Base-by-base conservation (phyloP, 352 stramenopile genomes). In the Globisporangium solare region DNA sequence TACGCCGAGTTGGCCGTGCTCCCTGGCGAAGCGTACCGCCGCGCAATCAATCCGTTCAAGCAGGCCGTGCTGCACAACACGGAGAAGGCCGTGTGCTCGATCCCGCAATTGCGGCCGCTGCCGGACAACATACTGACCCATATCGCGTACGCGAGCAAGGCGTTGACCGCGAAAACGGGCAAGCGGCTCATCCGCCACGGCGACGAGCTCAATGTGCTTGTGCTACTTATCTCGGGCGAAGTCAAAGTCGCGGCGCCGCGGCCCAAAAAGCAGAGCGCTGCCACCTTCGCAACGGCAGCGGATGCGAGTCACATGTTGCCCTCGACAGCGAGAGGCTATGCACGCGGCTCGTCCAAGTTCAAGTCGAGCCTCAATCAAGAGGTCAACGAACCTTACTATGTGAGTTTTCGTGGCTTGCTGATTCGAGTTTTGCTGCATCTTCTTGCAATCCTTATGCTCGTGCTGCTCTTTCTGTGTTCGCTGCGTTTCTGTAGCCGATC, bases 11-110 rank as follows among this genome's bases (percentile, higher is more conserved):
- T 92, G 6, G 76, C 73, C 0, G 58, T 83, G 42, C 64, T 89
- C 3, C 73, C 81, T 1, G 71, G 76, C 0, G 79, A 89, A 43
- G 68, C 89, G 51, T 92, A 88, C 40, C 71, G 74, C 2, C 76
- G 79, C 20, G 72, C 66, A 17, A 88, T 92, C 61, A 86, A 82
- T 21, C 72, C 76, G 47, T 84, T 80, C 75, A 89, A 92, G 58
- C 72, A 87, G 45, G 75, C 80, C 0, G 75, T 89, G 18, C 66
- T 89, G 12, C 64, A 68, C 22, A 66, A 68, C 13, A 87, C 76
- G 1, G 79, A 89, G 56, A 67, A 74, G 24, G 65, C 69, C 7
- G 67, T 92, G 51, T 75, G 68, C 40, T 73, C 71, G 15, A 68
- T 89, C 21, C 79, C 76, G 0, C 68, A 76, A 43, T 63, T 92